phyloP scores from a whole-genome alignment of 2,329 filamentous ascomycete species.

The Aspergillus novoparasiticus region DNA sequence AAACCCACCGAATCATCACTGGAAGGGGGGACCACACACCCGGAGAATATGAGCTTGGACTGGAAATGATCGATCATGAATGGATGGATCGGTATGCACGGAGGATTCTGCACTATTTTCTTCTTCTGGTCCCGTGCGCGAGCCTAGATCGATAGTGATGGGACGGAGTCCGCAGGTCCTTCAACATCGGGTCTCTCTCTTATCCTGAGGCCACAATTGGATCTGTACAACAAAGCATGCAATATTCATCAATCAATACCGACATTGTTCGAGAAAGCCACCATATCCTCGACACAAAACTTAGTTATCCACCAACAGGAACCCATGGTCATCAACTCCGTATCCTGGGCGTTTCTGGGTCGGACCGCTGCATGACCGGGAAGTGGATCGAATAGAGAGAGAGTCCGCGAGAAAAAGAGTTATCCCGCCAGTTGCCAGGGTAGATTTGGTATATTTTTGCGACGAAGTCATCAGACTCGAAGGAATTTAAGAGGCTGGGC shows the following conservation, averaged over 20 bases:
- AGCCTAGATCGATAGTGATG: constrained; percentile 6
- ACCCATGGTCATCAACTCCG: neutral
- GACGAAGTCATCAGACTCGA: neutral
- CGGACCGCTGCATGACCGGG: constrained; percentile 41
- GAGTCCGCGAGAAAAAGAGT: neutral
- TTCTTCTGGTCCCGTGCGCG: constrained; percentile 21
- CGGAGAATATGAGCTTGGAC: constrained; percentile 16
- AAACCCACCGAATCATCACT: constrained; percentile 11
- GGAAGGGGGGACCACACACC: constrained; percentile 1
- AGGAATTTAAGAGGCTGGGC: constrained; percentile 21
- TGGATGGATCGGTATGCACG: constrained; percentile 16
- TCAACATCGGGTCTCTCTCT: neutral
- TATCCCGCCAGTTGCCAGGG: constrained; percentile 3
- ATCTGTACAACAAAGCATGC: neutral
- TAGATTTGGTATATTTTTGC: neutral
- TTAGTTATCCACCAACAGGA: constrained; percentile 6
- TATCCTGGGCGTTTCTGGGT: constrained; percentile 32
- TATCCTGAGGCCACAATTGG: constrained; percentile 1
- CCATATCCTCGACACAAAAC: neutral
- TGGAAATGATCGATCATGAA: constrained; percentile 23
- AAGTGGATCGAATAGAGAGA: constrained; percentile 33
- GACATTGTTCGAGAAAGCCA: neutral
- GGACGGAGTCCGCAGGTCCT: neutral
- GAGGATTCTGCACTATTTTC: constrained; percentile 22
- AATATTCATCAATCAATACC: neutral